These are phyloP conservation scores for Blastobotrys aristatus DNA, from an alignment of 1,139 yeast genomes.

Conservation along the genomic window DNA sequence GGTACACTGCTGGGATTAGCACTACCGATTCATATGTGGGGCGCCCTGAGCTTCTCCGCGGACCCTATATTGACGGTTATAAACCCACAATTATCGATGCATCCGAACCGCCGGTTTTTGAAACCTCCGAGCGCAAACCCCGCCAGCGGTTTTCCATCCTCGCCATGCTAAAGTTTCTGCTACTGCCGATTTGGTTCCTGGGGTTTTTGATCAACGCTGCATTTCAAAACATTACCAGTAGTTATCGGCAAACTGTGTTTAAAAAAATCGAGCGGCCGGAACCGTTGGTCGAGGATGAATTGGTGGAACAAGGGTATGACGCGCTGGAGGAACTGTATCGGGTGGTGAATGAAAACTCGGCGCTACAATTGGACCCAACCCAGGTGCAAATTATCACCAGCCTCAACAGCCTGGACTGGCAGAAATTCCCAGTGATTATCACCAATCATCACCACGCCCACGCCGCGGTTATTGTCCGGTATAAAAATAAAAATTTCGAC, in stretches of 20 bases:
- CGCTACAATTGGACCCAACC: neutral
- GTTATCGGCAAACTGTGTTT: slow-evolving; percentile 23
- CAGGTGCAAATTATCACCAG: slow-evolving; percentile 53
- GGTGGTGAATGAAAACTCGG: slow-evolving; percentile 21
- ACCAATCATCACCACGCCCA: slow-evolving; percentile 63
- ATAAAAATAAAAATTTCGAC: slow-evolving; percentile 44
- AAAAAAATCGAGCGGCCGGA: slow-evolving; percentile 6
- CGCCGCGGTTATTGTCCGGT: slow-evolving; percentile 75
- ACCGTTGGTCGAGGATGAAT: slow-evolving; percentile 19
- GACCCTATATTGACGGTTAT: slow-evolving; percentile 48
- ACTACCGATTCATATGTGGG: slow-evolving; percentile 53
- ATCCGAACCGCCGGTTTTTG: slow-evolving; percentile 1
- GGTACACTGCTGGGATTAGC: slow-evolving; percentile 76
- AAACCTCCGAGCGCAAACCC: neutral
- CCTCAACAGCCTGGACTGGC: slow-evolving; percentile 60
- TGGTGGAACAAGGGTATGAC: slow-evolving; percentile 49
- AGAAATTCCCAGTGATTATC: slow-evolving; percentile 65
- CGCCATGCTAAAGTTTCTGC: slow-evolving; percentile 22
- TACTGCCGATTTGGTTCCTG: slow-evolving; percentile 34
- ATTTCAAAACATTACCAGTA: slow-evolving; percentile 29
- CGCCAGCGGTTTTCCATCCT: slow-evolving; percentile 14
- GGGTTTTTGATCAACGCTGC: slow-evolving; percentile 33
- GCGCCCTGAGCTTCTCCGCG: slow-evolving; percentile 34
- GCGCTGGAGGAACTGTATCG: slow-evolving; percentile 40
- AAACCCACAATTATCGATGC: slow-evolving; percentile 51